phyloP scores from a whole-genome alignment of 2,329 filamentous ascomycete species.

The Colletotrichum abscissum region DNA sequence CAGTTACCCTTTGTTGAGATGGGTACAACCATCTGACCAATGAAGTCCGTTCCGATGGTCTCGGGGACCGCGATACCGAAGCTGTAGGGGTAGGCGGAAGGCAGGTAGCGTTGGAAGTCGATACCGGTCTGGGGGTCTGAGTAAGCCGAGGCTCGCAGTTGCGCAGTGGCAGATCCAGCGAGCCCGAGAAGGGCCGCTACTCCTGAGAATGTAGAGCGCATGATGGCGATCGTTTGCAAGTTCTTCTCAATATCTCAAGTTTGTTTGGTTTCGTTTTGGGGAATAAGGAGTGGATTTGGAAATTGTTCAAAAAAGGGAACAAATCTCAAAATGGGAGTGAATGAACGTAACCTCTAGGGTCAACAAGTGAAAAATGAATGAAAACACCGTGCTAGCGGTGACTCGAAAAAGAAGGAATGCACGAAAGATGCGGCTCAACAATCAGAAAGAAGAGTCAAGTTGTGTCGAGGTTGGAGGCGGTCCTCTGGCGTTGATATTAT shows the following conservation, averaged over 20 bases:
- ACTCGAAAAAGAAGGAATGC: constrained; percentile 26
- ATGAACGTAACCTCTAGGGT: constrained; percentile 28
- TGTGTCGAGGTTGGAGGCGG: neutral
- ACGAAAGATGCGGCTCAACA: constrained; percentile 15
- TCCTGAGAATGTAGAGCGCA: constrained; percentile 33
- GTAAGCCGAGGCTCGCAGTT: constrained; percentile 44
- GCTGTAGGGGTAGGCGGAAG: constrained; percentile 47
- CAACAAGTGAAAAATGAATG: constrained; percentile 25
- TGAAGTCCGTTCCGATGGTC: constrained; percentile 60
- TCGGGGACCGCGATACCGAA: constrained; percentile 64
- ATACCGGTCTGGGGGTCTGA: constrained; percentile 58
- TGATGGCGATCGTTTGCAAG: constrained; percentile 6
- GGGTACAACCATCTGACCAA: constrained; percentile 61
- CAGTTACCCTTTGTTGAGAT: constrained; percentile 53
- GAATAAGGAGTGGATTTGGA: constrained; percentile 2
- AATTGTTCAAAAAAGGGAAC: constrained; percentile 2
- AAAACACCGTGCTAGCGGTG: constrained; percentile 31
- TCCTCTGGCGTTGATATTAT: neutral
- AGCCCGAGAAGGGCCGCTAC: constrained; percentile 38
- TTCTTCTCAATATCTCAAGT: constrained; percentile 4
- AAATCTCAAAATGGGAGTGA: constrained; percentile 10
- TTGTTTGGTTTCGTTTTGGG: neutral
- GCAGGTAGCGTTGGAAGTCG: constrained; percentile 31
- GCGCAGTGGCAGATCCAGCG: constrained; percentile 39
- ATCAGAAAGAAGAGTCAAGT: neutral